phyloP scores from a whole-genome alignment of 108 stramenopile species.

The Skeletonema tropicum region DNA sequence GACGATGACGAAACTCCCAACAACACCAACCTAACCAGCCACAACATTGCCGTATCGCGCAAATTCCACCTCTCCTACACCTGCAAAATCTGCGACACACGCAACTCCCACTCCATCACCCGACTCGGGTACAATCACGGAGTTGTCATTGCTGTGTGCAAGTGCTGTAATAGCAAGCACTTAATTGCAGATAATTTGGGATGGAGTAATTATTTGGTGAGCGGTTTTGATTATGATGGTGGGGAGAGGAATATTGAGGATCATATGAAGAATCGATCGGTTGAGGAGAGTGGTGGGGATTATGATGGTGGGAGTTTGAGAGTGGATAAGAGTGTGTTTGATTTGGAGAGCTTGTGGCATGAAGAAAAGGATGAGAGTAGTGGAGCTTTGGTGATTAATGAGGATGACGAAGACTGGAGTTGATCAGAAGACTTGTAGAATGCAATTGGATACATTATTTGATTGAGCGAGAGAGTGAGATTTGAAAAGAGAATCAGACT shows the following conservation, averaged over 20 bases:
- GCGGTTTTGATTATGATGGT: conserved; percentile 55
- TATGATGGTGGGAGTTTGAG: conserved; percentile 11
- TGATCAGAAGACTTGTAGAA: background rate
- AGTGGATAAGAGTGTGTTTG: conserved; percentile 40
- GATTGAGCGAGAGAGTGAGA: no score
- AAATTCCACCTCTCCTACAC: conserved; percentile 86
- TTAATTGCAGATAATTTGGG: conserved; percentile 84
- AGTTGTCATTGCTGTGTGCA: conserved; percentile 76
- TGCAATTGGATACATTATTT: no score
- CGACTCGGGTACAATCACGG: conserved; percentile 69
- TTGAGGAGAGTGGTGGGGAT: conserved; percentile 2
- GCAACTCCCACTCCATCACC: conserved; percentile 56
- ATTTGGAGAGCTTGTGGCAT: conserved; percentile 47
- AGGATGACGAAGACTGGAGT: background rate
- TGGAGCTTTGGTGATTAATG: background rate
- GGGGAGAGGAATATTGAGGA: conserved; percentile 68
- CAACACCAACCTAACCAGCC: background rate
- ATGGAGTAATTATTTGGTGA: conserved; percentile 46
- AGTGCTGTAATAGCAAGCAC: conserved; percentile 69
- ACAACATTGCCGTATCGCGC: conserved; percentile 28
- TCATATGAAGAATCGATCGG: conserved; percentile 39
- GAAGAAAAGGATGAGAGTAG: conserved; percentile 1
- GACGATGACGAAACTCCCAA: background rate
- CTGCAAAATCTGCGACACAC: conserved; percentile 72
- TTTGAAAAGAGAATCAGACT: no score